Percentiles rank a stretch among this genome's conserved stretches.
Conservation (phyloP, 768 basidiomycete species). For the Lactarius sp. region DNA sequence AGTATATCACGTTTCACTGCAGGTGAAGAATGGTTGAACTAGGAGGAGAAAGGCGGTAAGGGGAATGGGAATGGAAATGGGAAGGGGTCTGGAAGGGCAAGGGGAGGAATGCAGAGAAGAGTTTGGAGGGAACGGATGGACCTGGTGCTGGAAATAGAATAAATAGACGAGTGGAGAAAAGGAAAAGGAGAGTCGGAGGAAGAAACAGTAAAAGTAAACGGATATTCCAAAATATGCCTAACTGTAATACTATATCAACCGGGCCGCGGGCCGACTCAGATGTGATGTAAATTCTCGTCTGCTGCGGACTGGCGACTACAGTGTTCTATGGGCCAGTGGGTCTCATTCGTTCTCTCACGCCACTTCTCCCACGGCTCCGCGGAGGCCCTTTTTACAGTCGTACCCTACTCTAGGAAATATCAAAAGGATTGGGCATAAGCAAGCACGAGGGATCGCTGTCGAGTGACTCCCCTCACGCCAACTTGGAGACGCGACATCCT, state of each 20-base stretch:
- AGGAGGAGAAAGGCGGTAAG: neutral
- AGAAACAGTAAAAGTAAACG: too few species aligned
- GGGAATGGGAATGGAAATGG: neutral
- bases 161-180: neutral
- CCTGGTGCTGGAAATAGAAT: neutral
- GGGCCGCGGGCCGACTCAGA: too few species aligned
- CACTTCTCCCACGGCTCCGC: neutral
- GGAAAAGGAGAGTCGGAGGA: neutral
- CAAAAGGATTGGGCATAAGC: too few species aligned
- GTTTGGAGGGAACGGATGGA: neutral
- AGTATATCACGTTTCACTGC: neutral
- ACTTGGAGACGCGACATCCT: neutral
- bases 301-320: too few species aligned
- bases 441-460: too few species aligned
- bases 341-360: neutral
- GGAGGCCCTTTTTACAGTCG: neutral
- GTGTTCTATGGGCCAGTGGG: too few species aligned
- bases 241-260: too few species aligned
- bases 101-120: neutral
- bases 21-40: neutral
- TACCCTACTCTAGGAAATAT: too few species aligned
- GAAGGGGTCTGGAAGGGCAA: neutral
- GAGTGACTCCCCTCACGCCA: too few species aligned
- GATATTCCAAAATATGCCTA: too few species aligned
- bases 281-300: too few species aligned